A percentile compares a stretch with the other conserved stretches of the same genome.
Conservation (phyloP, 2,329 filamentous ascomycete genomes). For the Truncatella angustata region DNA sequence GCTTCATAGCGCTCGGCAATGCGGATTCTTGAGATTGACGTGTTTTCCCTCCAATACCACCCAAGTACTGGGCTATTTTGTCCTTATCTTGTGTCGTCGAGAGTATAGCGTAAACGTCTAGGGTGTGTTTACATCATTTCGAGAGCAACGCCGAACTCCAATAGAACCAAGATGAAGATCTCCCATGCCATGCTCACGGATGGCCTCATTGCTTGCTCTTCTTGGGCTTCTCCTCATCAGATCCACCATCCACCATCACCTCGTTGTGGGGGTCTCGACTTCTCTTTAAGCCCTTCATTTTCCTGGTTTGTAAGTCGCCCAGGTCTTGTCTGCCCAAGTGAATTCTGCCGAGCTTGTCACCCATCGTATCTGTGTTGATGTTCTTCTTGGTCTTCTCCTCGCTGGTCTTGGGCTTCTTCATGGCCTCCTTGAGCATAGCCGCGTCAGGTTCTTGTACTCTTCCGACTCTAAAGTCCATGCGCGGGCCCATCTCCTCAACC, state of each 20-base stretch:
- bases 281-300: conserved; percentile 99
- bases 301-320: conserved; percentile 82
- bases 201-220: conserved; percentile 34
- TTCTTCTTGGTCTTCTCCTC: conserved; percentile 94
- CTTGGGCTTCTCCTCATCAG: conserved; percentile 41
- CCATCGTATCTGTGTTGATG: conserved; percentile 83
- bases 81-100: too few relatives aligned
- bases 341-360: conserved; percentile 93
- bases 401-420: conserved; percentile 76
- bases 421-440: conserved; percentile 80
- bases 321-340: conserved; percentile 92
- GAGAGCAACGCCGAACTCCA: conserved; percentile 8
- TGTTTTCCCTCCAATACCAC: too few relatives aligned
- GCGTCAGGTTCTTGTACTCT: conserved; percentile 76
- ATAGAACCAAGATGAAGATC: too few relatives aligned
- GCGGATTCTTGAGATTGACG: too few relatives aligned
- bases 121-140: neutral
- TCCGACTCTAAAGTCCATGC: conserved; percentile 74
- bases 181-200: too few relatives aligned
- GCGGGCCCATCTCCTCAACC: conserved; percentile 90
- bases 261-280: conserved; percentile 61
- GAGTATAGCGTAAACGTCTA: too few relatives aligned
- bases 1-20: too few relatives aligned
- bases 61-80: too few relatives aligned
- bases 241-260: conserved; percentile 46